Percentiles rank a stretch among this genome's conserved stretches.
phyloP scores from a whole-genome alignment of 192 early-diverging fungal species.

The Rhizoclosmatium globosum region DNA sequence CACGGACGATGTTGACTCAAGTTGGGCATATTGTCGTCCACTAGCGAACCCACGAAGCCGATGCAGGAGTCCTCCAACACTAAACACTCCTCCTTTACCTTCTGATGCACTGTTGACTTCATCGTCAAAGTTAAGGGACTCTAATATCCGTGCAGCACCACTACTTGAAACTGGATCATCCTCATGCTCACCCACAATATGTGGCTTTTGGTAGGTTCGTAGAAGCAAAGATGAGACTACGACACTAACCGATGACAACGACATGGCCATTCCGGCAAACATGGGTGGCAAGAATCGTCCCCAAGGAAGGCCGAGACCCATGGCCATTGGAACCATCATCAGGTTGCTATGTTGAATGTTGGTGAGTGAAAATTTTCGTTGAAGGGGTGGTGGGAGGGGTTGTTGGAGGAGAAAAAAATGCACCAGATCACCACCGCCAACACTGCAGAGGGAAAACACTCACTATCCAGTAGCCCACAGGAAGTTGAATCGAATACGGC shows the following conservation, averaged over 20 bases:
- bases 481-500: conserved; percentile 86
- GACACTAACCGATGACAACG: conserved; percentile 89
- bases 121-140: conserved; percentile 35
- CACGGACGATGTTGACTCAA: conserved; percentile 1
- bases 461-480: conserved; percentile 77
- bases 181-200: conserved; percentile 5
- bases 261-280: conserved; percentile 95
- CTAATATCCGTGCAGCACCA: conserved; percentile 12
- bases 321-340: conserved; percentile 89
- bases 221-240: conserved; percentile 87
- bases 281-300: conserved; percentile 87
- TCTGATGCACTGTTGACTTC: conserved; percentile 17
- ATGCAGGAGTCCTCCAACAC: conserved; percentile 8
- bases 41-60: conserved; percentile 7
- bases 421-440: neutral
- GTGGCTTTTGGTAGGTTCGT: conserved; percentile 65
- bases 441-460: conserved; percentile 1
- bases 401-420: neutral
- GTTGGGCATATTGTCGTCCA: conserved; percentile 11
- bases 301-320: conserved; percentile 90
- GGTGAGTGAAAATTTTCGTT: neutral
- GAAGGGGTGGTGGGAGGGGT: neutral
- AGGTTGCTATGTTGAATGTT: conserved; percentile 65
- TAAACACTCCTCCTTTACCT: neutral
- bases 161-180: neutral